Evolutionary conservation across 2,329 filamentous ascomycete species (phyloP), one percentile per base, ranked within the genome.

Genomic region (Aspergillus amoenus): DNA sequence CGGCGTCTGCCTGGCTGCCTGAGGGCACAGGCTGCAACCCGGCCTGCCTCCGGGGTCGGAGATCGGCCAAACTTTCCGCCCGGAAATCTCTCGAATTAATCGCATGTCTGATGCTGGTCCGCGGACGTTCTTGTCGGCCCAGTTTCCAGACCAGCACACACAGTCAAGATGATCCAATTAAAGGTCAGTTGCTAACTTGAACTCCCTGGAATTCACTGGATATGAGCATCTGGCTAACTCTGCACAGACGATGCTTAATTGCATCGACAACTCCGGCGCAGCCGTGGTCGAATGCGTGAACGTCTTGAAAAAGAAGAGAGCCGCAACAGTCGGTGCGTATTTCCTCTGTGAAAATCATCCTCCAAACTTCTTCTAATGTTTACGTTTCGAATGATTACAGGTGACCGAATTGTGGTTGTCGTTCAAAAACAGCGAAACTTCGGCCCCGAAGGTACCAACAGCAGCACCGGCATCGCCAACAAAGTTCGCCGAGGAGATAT

Each of bases 241-340:
- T 12, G 22, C 66, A 27, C 30, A 97, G 94, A 90, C 93, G 74
- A 91, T 99, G 86, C 85, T 99, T 70, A 97, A 94, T 80, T 97
- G 94, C 88, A 97, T 99, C 86, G 94, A 99, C 88, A 99, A 97
- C 82, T 97, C 94, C 64, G 94, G 94, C 74, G 94, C 94, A 67
- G 93, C 94, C 69, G 83, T 99, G 66, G 94, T 97, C 79, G 94
- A 99, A 81, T 99, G 94, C 80, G 90, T 89, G 74, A 89, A 93
- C 74, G 89, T 97, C 62, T 82, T 99, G 70, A 91, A 91, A 71
- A 94, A 93, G 80, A 96, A 97, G 81, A 86, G 88, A 49, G 69
- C 76, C 70, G 94, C 93, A 59, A 88, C 88, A 71, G 93, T 99
- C 71, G 94, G 93, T 96, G 84, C 69, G 83, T 41, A 40, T 7